Conservation (phyloP, 2,329 filamentous ascomycete species). For the Metarhizium robertsii region DNA sequence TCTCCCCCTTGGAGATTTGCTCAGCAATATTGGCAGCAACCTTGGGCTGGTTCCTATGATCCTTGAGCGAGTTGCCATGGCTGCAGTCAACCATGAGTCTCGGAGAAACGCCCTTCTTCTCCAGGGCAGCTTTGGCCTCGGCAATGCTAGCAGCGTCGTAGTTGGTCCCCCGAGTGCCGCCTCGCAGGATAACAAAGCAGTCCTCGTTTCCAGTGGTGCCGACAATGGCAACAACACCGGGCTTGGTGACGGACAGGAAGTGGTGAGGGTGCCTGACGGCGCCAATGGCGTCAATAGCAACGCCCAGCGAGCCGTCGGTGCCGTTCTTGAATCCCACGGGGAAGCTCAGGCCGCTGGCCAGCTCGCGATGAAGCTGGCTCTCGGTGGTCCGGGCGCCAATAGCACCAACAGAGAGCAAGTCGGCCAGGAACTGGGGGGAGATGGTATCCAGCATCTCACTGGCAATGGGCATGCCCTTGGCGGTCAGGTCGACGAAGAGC, state of each 20-base stretch:
- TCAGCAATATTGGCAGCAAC: conserved; percentile 74
- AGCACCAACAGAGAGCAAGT: conserved; percentile 83
- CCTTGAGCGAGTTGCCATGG: conserved; percentile 91
- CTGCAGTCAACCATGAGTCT: conserved; percentile 97
- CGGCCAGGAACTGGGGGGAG: conserved; percentile 91
- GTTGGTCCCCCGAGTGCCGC: conserved; percentile 89
- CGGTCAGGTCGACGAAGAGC: conserved; percentile 86
- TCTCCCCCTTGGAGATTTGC: conserved; percentile 79
- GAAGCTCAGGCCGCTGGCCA: conserved; percentile 90
- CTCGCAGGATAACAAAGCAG: conserved; percentile 91
- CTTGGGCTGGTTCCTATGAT: conserved; percentile 96
- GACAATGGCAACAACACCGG: conserved; percentile 88
- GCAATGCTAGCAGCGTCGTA: conserved; percentile 79
- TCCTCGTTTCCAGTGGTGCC: conserved; percentile 92
- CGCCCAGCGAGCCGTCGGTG: conserved; percentile 80
- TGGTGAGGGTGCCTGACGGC: conserved; percentile 88
- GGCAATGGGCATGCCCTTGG: conserved; percentile 89
- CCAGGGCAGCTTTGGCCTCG: conserved; percentile 70
- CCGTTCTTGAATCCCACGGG: conserved; percentile 99
- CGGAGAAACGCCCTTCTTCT: conserved; percentile 62
- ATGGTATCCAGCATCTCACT: conserved; percentile 98
- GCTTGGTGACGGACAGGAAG: conserved; percentile 96
- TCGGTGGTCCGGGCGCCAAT: conserved; percentile 96
- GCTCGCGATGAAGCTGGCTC: conserved; percentile 87
- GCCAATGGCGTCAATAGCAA: conserved; percentile 92